Evolutionary conservation across 768 basidiomycete species (phyloP).

Genomic region (Tricholoma matsutake): DNA sequence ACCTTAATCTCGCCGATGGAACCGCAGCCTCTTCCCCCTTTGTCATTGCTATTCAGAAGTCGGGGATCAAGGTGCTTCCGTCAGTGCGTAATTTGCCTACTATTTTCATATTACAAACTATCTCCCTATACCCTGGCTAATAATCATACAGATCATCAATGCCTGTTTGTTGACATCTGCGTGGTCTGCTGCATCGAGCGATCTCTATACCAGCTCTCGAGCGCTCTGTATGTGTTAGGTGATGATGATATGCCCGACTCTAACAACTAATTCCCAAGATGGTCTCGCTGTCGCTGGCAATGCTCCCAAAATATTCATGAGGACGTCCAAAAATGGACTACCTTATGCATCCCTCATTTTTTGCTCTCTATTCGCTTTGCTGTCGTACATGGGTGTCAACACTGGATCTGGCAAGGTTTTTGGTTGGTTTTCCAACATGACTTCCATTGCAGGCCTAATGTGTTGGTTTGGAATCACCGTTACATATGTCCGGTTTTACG

Average conservation of each 20-base stretch:
- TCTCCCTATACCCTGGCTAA: slow-evolving; percentile 1
- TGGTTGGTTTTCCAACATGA: slow-evolving; percentile 77
- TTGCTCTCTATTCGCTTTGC: slow-evolving; percentile 61
- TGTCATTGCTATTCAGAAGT: slow-evolving; percentile 82
- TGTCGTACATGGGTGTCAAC: slow-evolving; percentile 80
- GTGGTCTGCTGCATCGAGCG: slow-evolving; percentile 89
- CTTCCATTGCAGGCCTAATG: slow-evolving; percentile 63
- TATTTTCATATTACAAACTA: neutral
- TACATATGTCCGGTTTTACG: slow-evolving; percentile 80
- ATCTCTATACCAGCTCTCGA: slow-evolving; percentile 86
- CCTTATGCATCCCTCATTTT: slow-evolving; percentile 73
- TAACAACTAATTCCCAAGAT: slow-evolving; percentile 39
- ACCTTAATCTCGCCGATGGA: slow-evolving; percentile 49
- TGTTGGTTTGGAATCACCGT: slow-evolving; percentile 80
- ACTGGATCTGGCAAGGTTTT: slow-evolving; percentile 72
- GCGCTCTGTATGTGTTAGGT: slow-evolving; percentile 64
- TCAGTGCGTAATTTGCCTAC: slow-evolving; percentile 45
- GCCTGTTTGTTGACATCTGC: slow-evolving; percentile 84
- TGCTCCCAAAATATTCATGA: slow-evolving; percentile 77
- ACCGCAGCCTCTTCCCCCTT: slow-evolving; percentile 81
- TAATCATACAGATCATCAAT: slow-evolving; percentile 60
- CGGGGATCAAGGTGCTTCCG: slow-evolving; percentile 86
- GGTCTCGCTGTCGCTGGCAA: slow-evolving; percentile 78
- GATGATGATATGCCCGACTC: neutral
- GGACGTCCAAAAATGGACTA: slow-evolving; percentile 67